These are phyloP conservation scores for Trichoderma orchidacearum DNA, from an alignment of 495 filamentous ascomycete genomes.

Conservation along the genomic window DNA sequence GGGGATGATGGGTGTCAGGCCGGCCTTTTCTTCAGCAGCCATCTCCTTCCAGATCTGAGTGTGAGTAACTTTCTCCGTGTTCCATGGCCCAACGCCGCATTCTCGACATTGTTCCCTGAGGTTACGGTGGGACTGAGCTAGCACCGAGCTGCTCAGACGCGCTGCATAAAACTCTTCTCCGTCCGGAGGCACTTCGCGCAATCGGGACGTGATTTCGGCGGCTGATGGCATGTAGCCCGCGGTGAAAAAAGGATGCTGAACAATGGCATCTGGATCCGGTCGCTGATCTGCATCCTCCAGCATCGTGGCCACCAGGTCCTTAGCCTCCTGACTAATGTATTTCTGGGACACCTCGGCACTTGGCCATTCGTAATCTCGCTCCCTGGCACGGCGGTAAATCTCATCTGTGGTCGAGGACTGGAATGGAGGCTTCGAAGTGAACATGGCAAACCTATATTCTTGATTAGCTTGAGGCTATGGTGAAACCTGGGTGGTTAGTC, in stretches of 20 bases:
- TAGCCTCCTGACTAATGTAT: constrained; percentile 48
- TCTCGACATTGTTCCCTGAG: constrained; percentile 26
- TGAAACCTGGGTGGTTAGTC: constrained; percentile 1
- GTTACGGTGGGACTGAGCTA: constrained; percentile 18
- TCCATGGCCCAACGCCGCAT: constrained; percentile 38
- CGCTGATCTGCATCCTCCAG: constrained; percentile 60
- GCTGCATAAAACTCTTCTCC: constrained; percentile 25
- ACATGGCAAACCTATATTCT: constrained; percentile 59
- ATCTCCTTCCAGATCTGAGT: constrained; percentile 55
- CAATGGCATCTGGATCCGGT: constrained; percentile 67
- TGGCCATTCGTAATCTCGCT: constrained; percentile 66
- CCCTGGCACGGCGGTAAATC: constrained; percentile 66
- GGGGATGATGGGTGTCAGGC: constrained; percentile 55
- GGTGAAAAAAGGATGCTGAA: constrained; percentile 71
- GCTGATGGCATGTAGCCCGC: constrained; percentile 41
- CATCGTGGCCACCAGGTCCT: constrained; percentile 62
- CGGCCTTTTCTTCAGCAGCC: constrained; percentile 54
- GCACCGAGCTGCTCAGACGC: constrained; percentile 2
- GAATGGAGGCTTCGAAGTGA: constrained; percentile 79
- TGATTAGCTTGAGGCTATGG: constrained; percentile 5
- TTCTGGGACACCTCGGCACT: constrained; percentile 33
- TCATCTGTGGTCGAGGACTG: constrained; percentile 77
- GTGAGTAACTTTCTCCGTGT: constrained; percentile 24
- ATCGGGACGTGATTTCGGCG: constrained; percentile 33
- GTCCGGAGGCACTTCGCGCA: constrained; percentile 34